Percentiles rank a stretch among this genome's conserved stretches.
Conservation (phyloP, 2,329 filamentous ascomycete species). For the Cercospora canescens region DNA sequence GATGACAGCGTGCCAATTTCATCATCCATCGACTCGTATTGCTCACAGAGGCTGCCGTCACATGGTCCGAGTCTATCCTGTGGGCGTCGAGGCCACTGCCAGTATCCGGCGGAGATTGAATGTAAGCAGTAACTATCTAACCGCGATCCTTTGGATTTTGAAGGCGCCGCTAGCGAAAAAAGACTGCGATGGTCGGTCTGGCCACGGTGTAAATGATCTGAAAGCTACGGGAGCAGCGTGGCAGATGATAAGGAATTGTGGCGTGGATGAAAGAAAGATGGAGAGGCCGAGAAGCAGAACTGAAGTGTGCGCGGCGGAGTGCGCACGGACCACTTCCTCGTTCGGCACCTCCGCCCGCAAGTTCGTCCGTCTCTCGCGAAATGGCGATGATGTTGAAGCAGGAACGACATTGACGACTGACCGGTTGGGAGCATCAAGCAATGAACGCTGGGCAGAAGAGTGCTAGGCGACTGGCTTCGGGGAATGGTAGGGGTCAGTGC, state of each 20-base stretch:
- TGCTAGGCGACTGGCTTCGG: constrained; percentile 44
- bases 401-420: constrained; percentile 7
- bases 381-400: neutral
- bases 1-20: neutral
- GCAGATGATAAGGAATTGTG: constrained; percentile 89
- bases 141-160: constrained; percentile 70
- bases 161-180: constrained; percentile 98
- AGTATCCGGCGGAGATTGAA: neutral
- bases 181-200: constrained; percentile 77
- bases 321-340: neutral
- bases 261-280: constrained; percentile 48
- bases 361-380: neutral
- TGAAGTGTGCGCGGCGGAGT: constrained; percentile 1
- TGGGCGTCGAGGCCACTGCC: neutral
- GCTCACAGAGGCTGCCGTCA: neutral
- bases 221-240: constrained; percentile 69
- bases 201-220: constrained; percentile 91
- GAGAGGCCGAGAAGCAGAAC: constrained; percentile 12
- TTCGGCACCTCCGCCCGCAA: constrained; percentile 3
- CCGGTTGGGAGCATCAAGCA: constrained; percentile 10
- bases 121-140: constrained; percentile 98
- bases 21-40: neutral
- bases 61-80: neutral
- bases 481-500: constrained; percentile 39
- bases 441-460: constrained; percentile 49